A percentile compares a stretch with the other conserved stretches of the same genome.
phyloP scores from a whole-genome alignment of 306 rosid genomes.

The Glycyrrhiza uralensis region DNA sequence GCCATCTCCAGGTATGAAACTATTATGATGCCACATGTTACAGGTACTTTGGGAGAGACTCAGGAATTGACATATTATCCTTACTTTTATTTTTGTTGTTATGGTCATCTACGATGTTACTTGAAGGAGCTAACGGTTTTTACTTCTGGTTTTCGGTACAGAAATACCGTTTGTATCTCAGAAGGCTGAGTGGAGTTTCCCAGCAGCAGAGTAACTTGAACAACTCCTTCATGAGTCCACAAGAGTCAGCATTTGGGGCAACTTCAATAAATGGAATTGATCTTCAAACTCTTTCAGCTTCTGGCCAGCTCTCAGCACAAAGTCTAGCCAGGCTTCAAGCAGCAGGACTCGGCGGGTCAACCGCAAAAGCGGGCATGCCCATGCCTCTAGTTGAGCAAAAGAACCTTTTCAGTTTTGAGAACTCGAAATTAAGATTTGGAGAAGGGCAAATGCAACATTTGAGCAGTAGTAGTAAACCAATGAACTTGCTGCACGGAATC shows the following conservation, averaged over 20 bases:
- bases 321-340: conserved; percentile 87
- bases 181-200: conserved; percentile 83
- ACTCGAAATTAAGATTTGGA: conserved; percentile 69
- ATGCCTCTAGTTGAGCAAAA: conserved; percentile 68
- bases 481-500: conserved; percentile 88
- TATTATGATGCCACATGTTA: not conserved
- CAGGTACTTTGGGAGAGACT: not conserved
- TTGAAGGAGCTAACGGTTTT: conserved; percentile 3
- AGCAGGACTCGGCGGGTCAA: conserved; percentile 65
- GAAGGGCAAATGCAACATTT: conserved; percentile 72
- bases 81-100: not conserved
- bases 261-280: conserved; percentile 71
- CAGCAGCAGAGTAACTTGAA: conserved; percentile 64
- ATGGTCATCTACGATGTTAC: conserved; percentile 11
- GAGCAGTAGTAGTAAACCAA: conserved; percentile 49
- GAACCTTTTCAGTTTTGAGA: conserved; percentile 86
- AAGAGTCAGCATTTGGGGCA: conserved; percentile 64
- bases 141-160: conserved; percentile 34
- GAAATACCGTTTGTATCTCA: conserved; percentile 95
- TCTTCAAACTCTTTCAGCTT: conserved; percentile 69
- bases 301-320: conserved; percentile 72
- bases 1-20: conserved; percentile 88
- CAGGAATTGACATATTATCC: not conserved
- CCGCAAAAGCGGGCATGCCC: conserved; percentile 48
- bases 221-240: conserved; percentile 64